Evolutionary conservation across 768 basidiomycete genomes (phyloP).

Genomic region (Tricholoma sp.): DNA sequence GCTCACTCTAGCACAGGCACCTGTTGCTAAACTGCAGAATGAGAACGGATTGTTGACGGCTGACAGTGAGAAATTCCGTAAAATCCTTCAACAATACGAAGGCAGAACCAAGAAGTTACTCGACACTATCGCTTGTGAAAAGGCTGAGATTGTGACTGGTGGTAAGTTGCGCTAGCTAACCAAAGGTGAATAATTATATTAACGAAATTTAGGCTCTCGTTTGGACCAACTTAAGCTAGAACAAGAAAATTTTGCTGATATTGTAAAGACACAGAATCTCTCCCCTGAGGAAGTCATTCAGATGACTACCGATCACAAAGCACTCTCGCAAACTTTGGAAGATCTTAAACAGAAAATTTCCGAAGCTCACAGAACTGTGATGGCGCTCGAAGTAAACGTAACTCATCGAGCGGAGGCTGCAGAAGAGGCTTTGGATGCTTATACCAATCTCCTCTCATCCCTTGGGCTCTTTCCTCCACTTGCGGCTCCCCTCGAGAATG

Average conservation of each 20-base stretch:
- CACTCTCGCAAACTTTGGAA: constrained; percentile 63
- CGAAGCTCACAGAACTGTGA: constrained; percentile 65
- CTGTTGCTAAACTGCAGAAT: constrained; percentile 56
- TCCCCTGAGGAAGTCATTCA: constrained; percentile 85
- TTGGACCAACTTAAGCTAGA: constrained; percentile 63
- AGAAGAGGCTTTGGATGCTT: constrained; percentile 77
- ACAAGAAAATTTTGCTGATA: constrained; percentile 52
- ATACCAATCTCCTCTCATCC: constrained; percentile 67
- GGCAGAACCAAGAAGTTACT: constrained; percentile 61
- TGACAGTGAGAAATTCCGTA: constrained; percentile 77
- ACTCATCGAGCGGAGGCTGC: constrained; percentile 75
- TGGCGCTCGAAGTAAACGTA: constrained; percentile 80
- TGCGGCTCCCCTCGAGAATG: constrained; percentile 59
- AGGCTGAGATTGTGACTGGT: constrained; percentile 54
- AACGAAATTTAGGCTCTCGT: constrained; percentile 40
- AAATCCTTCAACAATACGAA: constrained; percentile 67
- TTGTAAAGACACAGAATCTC: constrained; percentile 84
- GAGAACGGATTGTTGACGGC: constrained; percentile 58
- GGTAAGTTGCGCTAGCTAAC: constrained; percentile 30
- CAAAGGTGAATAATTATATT: constrained; percentile 4
- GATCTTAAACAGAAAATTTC: constrained; percentile 73
- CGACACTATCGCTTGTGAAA: constrained; percentile 62
- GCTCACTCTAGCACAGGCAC: constrained; percentile 37
- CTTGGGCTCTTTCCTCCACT: constrained; percentile 77
- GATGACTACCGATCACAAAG: constrained; percentile 89